Evolutionary conservation across 1,284 basidiomycete genomes (phyloP).

Genomic region (Pascua guehoae): DNA sequence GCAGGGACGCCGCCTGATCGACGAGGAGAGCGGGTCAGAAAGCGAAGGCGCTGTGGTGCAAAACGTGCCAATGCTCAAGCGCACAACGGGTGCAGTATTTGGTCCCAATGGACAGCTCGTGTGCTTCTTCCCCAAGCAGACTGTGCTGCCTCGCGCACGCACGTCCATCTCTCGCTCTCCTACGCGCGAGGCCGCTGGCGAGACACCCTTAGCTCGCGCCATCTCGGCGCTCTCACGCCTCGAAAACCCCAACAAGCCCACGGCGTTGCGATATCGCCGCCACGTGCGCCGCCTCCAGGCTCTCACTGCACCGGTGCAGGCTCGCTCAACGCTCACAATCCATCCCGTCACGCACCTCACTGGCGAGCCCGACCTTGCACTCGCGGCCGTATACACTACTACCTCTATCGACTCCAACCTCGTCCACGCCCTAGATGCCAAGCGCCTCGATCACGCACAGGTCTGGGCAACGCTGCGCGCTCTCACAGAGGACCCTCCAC

Average conservation of each 20-base stretch:
- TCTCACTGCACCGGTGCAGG: constrained; percentile 25
- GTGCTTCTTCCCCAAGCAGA: constrained; percentile 68
- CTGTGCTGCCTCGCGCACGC: constrained; percentile 34
- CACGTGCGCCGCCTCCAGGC: constrained; percentile 14
- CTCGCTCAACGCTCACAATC: constrained; percentile 58
- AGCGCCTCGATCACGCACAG: constrained; percentile 67
- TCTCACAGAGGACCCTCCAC: constrained; percentile 49
- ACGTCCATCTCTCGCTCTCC: constrained; percentile 40
- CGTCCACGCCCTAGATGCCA: constrained; percentile 57
- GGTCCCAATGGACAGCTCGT: constrained; percentile 81
- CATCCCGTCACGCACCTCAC: constrained; percentile 57
- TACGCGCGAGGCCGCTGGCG: constrained; percentile 17
- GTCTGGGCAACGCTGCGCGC: constrained; percentile 64
- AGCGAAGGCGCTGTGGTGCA: constrained; percentile 36
- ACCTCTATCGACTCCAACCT: constrained; percentile 57
- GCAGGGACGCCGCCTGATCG: constrained; percentile 34
- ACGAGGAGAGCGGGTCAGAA: constrained; percentile 38
- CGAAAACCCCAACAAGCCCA: constrained; percentile 31
- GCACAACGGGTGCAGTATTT: constrained; percentile 57
- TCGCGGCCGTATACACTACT: constrained; percentile 63
- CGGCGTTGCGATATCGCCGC: constrained; percentile 7
- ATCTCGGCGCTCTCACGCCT: constrained; percentile 39
- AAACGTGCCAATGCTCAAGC: constrained; percentile 40
- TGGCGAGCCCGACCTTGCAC: constrained; percentile 58
- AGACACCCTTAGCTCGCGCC: constrained; percentile 37